Conservation (phyloP, 2,329 filamentous ascomycete species). For the Coniochaeta prunicola region DNA sequence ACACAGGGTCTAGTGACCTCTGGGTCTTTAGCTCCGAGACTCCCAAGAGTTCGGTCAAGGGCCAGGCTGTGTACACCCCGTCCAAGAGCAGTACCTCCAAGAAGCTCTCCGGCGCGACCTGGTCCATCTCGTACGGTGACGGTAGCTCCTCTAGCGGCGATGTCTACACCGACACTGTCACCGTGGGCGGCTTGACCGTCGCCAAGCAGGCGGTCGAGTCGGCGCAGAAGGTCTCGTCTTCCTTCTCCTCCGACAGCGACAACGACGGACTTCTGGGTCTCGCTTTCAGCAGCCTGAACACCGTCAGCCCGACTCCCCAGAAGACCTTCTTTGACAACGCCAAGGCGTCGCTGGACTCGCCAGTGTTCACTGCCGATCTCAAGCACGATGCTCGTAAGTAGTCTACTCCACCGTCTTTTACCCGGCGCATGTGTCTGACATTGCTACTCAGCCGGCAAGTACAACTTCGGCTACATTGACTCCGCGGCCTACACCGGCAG, state of each 20-base stretch:
- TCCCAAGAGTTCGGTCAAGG: conserved; percentile 21
- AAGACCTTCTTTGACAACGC: conserved; percentile 35
- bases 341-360: conserved; percentile 17
- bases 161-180: conserved; percentile 35
- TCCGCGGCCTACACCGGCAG: conserved; percentile 44
- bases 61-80: conserved; percentile 32
- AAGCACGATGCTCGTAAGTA: conserved; percentile 22
- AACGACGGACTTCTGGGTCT: conserved; percentile 37
- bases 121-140: conserved; percentile 36
- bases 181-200: conserved; percentile 31
- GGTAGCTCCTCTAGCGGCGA: conserved; percentile 31
- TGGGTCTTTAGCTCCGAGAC: conserved; percentile 38
- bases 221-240: conserved; percentile 29
- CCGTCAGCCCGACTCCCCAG: conserved; percentile 29
- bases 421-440: not conserved
- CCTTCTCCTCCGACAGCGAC: conserved; percentile 28
- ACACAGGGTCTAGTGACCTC: conserved; percentile 26
- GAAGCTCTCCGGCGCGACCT: conserved; percentile 27
- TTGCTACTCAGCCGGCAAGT: conserved; percentile 19
- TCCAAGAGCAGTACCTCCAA: conserved; percentile 28
- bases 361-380: conserved; percentile 26
- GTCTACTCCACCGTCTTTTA: not conserved
- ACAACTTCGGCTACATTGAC: conserved; percentile 44
- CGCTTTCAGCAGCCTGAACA: conserved; percentile 35
- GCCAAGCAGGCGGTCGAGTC: conserved; percentile 33